phyloP scores from a whole-genome alignment of 1,284 basidiomycete genomes.

The Leucoagaricus sp. region DNA sequence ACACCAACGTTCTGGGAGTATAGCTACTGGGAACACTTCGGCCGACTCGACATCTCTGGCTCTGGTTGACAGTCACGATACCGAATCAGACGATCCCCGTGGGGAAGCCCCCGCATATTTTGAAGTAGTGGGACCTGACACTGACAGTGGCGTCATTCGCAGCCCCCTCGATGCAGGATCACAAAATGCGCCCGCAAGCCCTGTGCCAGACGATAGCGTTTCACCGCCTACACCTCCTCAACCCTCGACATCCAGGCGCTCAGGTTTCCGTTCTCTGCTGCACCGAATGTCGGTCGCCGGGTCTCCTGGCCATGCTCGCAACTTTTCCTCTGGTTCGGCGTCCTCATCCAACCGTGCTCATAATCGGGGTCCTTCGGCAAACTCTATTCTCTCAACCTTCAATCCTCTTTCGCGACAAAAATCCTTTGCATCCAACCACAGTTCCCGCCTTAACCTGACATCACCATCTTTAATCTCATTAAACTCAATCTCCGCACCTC shows the following conservation, averaged over 20 bases:
- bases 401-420: conserved; percentile 43
- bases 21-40: conserved; percentile 22
- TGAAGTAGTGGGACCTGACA: conserved; percentile 49
- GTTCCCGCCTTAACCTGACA: conserved; percentile 29
- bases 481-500: conserved; percentile 51
- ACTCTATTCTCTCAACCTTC: conserved; percentile 26
- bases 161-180: conserved; percentile 5
- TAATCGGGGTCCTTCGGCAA: conserved; percentile 25
- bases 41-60: conserved; percentile 32
- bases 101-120: conserved; percentile 68
- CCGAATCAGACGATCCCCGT: conserved; percentile 36
- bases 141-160: conserved; percentile 2
- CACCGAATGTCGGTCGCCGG: conserved; percentile 30
- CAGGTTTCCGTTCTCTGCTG: conserved; percentile 38
- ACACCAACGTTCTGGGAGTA: conserved; percentile 23
- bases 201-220: conserved; percentile 8
- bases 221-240: conserved; percentile 18
- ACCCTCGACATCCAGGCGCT: conserved; percentile 27
- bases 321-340: conserved; percentile 29
- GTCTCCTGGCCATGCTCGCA: conserved; percentile 25
- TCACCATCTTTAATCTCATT: conserved; percentile 51
- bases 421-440: conserved; percentile 24
- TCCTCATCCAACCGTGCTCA: conserved; percentile 22
- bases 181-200: conserved; percentile 3
- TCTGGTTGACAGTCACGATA: conserved; percentile 24